Evolutionary conservation across 2,329 filamentous ascomycete genomes (phyloP).

Genomic region (Aspergillus hortae): DNA sequence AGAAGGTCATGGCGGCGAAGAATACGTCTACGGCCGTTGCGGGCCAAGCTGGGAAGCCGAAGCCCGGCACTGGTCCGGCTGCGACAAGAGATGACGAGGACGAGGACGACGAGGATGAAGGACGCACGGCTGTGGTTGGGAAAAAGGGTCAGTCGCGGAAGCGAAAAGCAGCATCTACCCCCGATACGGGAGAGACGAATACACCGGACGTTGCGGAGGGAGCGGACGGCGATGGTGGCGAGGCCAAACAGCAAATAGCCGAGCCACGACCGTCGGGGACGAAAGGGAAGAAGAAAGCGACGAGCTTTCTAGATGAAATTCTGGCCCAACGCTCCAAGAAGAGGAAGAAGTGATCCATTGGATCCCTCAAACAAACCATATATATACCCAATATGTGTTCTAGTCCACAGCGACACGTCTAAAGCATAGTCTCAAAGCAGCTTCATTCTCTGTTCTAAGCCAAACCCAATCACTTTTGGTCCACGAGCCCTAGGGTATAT

Average conservation of each 20-base stretch:
- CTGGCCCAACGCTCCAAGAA: slow-evolving; percentile 47
- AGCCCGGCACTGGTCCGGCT: not conserved
- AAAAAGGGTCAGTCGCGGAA: slow-evolving; percentile 21
- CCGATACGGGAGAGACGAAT: not conserved
- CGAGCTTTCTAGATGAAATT: slow-evolving; percentile 55
- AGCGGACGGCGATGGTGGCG: slow-evolving; percentile 6
- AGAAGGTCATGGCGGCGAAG: slow-evolving; percentile 38
- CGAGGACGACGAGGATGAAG: slow-evolving; percentile 40
- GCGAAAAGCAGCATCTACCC: slow-evolving; percentile 4
- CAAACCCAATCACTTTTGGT: slow-evolving; percentile 13
- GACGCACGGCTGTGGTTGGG: slow-evolving; percentile 38
- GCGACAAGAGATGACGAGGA: slow-evolving; percentile 20
- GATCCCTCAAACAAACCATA: not conserved
- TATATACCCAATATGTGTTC: slow-evolving; percentile 4
- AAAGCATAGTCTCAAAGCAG: slow-evolving; percentile 11
- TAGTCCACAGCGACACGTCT: not conserved
- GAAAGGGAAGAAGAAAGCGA: slow-evolving; percentile 37
- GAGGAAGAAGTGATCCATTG: slow-evolving; percentile 42
- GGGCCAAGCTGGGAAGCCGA: slow-evolving; percentile 18
- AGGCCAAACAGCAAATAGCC: slow-evolving; percentile 5
- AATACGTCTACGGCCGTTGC: not conserved
- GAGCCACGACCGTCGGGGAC: slow-evolving; percentile 12
- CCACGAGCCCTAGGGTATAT: slow-evolving; percentile 26
- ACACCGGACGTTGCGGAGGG: not conserved
- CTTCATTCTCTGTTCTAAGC: slow-evolving; percentile 21